Evolutionary conservation across 257 asterid genomes (phyloP).

Genomic region (Solanum chaucha): DNA sequence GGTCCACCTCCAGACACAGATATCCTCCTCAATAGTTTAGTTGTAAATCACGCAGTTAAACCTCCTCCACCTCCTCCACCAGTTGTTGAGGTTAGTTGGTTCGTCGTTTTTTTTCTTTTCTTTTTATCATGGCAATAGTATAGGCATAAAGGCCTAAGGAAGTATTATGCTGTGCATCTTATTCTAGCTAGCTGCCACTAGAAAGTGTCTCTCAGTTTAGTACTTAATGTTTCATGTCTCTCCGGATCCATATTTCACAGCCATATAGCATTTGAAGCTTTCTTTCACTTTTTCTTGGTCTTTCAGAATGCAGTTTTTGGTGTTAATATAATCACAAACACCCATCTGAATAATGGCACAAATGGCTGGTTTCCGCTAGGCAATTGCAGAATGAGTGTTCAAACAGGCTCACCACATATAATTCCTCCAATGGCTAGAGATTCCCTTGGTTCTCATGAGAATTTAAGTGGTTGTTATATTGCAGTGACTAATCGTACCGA

Average conservation of each 20-base stretch:
- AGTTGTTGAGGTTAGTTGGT: constrained; percentile 39
- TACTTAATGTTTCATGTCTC: not conserved
- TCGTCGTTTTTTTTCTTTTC: not conserved
- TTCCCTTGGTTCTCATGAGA: constrained; percentile 62
- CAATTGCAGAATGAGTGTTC: constrained; percentile 56
- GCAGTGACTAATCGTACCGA: constrained; percentile 66
- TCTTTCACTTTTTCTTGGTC: not conserved
- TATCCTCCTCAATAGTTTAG: constrained; percentile 66
- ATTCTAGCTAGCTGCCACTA: not conserved
- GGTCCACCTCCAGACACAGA: constrained; percentile 91
- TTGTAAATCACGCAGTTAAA: constrained; percentile 65
- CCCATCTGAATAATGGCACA: constrained; percentile 55
- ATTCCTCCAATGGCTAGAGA: constrained; percentile 83
- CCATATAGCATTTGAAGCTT: not conserved
- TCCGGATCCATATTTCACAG: not conserved
- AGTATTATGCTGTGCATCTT: not conserved
- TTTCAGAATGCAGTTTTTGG: constrained; percentile 64
- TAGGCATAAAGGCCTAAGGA: not conserved
- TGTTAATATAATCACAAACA: constrained; percentile 55
- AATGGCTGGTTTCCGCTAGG: constrained; percentile 87
- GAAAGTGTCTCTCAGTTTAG: not conserved
- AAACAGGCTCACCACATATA: constrained; percentile 68
- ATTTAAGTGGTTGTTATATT: constrained; percentile 64
- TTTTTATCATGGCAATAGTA: not conserved
- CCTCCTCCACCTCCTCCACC: constrained; percentile 63